Evolutionary conservation across 2,329 filamentous ascomycete species (phyloP).

Genomic region (Hymenoscyphus linearis): DNA sequence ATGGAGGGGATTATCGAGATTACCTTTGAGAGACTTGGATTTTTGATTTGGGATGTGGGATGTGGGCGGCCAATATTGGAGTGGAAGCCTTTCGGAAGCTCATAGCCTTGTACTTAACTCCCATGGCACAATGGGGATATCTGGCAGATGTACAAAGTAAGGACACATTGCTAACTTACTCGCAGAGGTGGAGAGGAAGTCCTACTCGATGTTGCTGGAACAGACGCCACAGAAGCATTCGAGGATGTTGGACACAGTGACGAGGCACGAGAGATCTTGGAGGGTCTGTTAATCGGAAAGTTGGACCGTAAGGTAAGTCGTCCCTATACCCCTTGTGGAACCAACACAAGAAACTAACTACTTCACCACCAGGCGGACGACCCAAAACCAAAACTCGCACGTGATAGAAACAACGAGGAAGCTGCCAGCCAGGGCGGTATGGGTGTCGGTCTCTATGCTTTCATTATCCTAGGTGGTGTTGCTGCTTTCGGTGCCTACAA

Average conservation of each 20-base stretch:
- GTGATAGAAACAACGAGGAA: too few relatives aligned
- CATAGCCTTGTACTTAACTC: not conserved
- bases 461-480: slow-evolving; percentile 72
- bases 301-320: slow-evolving; percentile 73
- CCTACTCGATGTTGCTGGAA: slow-evolving; percentile 88
- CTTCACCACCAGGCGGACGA: slow-evolving; percentile 62
- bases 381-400: slow-evolving; percentile 65
- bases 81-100: not conserved
- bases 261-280: slow-evolving; percentile 92
- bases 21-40: not conserved
- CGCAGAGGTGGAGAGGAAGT: slow-evolving; percentile 95
- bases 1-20: not conserved
- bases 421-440: too few relatives aligned
- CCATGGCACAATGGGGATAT: not conserved
- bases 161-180: slow-evolving; percentile 13
- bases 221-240: slow-evolving; percentile 96
- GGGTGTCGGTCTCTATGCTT: slow-evolving; percentile 73
- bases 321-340: slow-evolving; percentile 7
- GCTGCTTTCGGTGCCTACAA: slow-evolving; percentile 78
- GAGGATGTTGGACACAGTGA: slow-evolving; percentile 99
- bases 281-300: slow-evolving; percentile 65
- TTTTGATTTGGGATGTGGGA: not conserved
- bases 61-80: not conserved
- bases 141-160: not conserved
- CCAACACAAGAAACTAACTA: slow-evolving; percentile 1